Base-by-base conservation (phyloP, 1,139 yeast genomes). In the Blastobotrys apis region DNA sequence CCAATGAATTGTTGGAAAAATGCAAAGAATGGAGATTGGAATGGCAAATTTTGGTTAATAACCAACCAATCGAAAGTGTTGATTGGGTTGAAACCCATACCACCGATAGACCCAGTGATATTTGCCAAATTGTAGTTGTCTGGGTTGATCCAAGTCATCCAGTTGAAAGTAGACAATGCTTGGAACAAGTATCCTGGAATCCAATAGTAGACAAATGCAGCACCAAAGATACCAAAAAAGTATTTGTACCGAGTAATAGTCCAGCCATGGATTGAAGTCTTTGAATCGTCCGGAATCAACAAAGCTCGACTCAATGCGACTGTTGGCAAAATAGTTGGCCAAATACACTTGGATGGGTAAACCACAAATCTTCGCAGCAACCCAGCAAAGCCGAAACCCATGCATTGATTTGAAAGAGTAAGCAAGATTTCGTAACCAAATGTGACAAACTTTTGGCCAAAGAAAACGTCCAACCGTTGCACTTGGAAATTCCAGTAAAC, bases 321-420 rank as follows among this genome's bases (percentile, higher is more conserved):
- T 3, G 76, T 69, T 19, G 81, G 80, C 52, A 78, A 59, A 35
- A 70, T 58, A 8, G 76, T 68, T 44, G 84, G 84, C 81, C 84
- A 80, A 44, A 78, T 59, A 36, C 78, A 69, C 44, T 71, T 68
- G 16, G 69, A 64, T 19, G 85, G 84, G 55, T 80, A 79, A 17
- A 80, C 71, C 12, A 75, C 72, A 51, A 80, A 71, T 44, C 71
- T 71, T 55, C 84, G 71, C 62, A 78, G 62, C 19, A 81, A 55
- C 47, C 86, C 84, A 31, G 84, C 81, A 55, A 79, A 70, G 1
- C 83, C 82, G 53, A 78, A 74, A 20, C 87, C 86, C 56, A 81
- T 59, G 50, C 72, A 73, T 56, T 79, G 80, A 4, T 82, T 72
- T 2, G 81, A 68, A 32, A 78, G 54, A 4, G 74, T 68, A 37